phyloP scores from a whole-genome alignment of 2,329 filamentous ascomycete species.

The Zarea fungicola region DNA sequence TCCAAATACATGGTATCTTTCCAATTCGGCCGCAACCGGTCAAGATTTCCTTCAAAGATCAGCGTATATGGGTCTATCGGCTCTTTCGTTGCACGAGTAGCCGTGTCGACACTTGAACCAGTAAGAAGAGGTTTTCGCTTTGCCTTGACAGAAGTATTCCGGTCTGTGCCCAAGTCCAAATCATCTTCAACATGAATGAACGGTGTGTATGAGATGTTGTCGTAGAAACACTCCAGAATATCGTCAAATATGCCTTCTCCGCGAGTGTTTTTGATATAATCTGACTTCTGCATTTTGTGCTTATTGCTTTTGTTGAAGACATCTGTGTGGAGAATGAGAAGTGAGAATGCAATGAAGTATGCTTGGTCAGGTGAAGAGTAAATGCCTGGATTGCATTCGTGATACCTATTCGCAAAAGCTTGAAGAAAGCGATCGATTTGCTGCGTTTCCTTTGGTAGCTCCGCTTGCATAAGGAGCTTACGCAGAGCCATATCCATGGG shows the following conservation, averaged over 20 bases:
- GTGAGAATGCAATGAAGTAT: conserved; percentile 97
- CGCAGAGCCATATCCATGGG: conserved; percentile 97
- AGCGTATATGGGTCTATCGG: conserved; percentile 93
- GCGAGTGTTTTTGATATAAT: conserved; percentile 92
- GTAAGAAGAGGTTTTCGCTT: conserved; percentile 67
- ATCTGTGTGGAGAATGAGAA: conserved; percentile 93
- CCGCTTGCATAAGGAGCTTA: conserved; percentile 93
- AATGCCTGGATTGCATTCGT: conserved; percentile 97
- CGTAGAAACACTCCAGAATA: conserved; percentile 92
- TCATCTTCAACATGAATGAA: conserved; percentile 98
- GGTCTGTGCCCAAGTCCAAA: conserved; percentile 70
- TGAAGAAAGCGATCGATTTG: conserved; percentile 94
- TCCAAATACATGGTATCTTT: conserved; percentile 91
- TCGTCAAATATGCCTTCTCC: conserved; percentile 92
- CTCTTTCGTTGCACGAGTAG: conserved; percentile 65
- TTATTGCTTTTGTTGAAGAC: conserved; percentile 99
- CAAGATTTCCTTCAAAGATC: conserved; percentile 84
- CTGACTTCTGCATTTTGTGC: conserved; percentile 93
- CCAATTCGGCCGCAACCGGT: conserved; percentile 74
- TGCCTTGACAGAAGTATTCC: conserved; percentile 64
- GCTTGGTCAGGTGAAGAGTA: conserved; percentile 87
- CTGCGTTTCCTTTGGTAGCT: conserved; percentile 93
- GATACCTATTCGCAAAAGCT: conserved; percentile 91
- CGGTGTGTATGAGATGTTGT: conserved; percentile 96
- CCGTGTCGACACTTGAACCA: conserved; percentile 45